A percentile compares a stretch with the other conserved stretches of the same genome.
phyloP scores from a whole-genome alignment of 2,329 filamentous ascomycete species.

The Mariannaea elegans region DNA sequence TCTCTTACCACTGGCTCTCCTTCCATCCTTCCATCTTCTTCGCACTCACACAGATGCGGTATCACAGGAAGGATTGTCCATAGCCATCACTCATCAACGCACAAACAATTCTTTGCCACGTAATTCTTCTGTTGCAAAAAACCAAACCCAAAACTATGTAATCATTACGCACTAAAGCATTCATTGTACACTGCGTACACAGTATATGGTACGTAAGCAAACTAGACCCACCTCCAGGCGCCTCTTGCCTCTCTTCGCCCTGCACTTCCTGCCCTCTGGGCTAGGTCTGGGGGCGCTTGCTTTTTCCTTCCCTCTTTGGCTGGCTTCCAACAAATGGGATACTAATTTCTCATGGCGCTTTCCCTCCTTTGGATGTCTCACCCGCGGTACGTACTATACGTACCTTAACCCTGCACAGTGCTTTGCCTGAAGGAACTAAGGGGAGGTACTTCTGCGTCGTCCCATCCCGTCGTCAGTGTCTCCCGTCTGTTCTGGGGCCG shows the following conservation, averaged over 20 bases:
- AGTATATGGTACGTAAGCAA: constrained; percentile 8
- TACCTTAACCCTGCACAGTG: constrained; percentile 17
- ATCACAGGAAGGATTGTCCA: no score
- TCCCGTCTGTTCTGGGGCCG: constrained; percentile 18
- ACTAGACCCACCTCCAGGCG: constrained; percentile 18
- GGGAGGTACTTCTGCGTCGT: constrained; percentile 24
- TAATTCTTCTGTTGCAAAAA: no score
- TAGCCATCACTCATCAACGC: no score
- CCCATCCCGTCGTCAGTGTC: constrained; percentile 27
- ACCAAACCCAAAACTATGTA: neutral
- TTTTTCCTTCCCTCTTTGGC: constrained; percentile 13
- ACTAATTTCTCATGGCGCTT: constrained; percentile 36
- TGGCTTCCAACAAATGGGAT: constrained; percentile 21
- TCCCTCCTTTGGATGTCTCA: constrained; percentile 30
- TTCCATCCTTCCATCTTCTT: no score
- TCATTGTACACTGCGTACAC: neutral
- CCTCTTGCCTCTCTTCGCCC: constrained; percentile 7
- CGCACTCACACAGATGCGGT: no score
- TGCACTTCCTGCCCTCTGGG: constrained; percentile 4
- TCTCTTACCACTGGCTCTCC: neutral
- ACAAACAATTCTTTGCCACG: no score
- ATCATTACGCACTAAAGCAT: neutral
- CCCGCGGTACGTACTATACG: constrained; percentile 14
- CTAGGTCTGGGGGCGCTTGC: constrained; percentile 14
- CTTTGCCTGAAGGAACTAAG: neutral